A percentile compares a stretch with the other conserved stretches of the same genome.
These are phyloP conservation scores for Tuber umbilicatum DNA, from an alignment of 495 filamentous ascomycete genomes.

Conservation along the genomic window DNA sequence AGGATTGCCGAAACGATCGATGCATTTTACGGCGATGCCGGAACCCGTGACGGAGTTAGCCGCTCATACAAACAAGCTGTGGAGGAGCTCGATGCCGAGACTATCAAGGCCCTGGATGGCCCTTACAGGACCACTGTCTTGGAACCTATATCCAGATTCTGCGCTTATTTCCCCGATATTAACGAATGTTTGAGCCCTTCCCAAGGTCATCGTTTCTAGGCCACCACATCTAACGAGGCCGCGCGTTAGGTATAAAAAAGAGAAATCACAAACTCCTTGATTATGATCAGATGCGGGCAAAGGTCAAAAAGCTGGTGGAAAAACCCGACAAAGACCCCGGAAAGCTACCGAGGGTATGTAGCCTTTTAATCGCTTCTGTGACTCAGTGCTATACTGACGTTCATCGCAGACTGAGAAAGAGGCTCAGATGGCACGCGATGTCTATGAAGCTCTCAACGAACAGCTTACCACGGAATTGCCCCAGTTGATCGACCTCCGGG, in stretches of 20 bases:
- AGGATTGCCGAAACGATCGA: constrained; percentile 98
- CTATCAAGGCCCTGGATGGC: constrained; percentile 96
- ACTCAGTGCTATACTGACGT: not conserved
- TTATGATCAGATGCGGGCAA: constrained; percentile 90
- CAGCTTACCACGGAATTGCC: constrained; percentile 88
- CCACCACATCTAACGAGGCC: not conserved
- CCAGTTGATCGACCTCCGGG: constrained; percentile 94
- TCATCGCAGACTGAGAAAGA: constrained; percentile 65
- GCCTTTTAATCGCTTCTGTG: not conserved
- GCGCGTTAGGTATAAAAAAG: constrained; percentile 78
- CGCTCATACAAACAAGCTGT: constrained; percentile 96
- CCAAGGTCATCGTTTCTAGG: not conserved
- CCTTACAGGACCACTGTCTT: constrained; percentile 91
- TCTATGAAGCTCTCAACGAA: constrained; percentile 93
- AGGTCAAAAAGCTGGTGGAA: constrained; percentile 92
- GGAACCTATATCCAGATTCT: constrained; percentile 90
- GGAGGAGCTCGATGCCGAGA: constrained; percentile 93
- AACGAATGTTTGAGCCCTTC: constrained; percentile 72
- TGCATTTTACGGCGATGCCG: constrained; percentile 95
- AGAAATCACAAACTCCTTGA: constrained; percentile 95
- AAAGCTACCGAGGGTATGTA: constrained; percentile 68
- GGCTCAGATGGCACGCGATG: constrained; percentile 80
- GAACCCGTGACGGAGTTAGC: constrained; percentile 87
- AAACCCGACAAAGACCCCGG: constrained; percentile 97
- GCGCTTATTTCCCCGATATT: constrained; percentile 97